A percentile compares a stretch with the other conserved stretches of the same genome.
These are phyloP conservation scores for Setaria viridis DNA, from an alignment of 202 grass and related monocot genomes.

Conservation along the genomic window DNA sequence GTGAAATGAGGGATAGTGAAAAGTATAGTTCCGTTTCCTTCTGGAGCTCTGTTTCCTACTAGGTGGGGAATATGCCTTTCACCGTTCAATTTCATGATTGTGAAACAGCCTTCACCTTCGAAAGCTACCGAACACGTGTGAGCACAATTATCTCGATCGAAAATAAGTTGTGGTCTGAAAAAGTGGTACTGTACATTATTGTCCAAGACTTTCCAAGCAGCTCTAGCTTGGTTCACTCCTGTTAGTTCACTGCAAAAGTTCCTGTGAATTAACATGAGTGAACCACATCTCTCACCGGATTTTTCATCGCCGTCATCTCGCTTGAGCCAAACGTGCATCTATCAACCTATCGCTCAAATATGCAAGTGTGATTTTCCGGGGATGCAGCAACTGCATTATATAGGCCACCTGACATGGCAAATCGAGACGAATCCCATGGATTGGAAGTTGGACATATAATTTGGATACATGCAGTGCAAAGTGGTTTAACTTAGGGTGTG, in stretches of 20 bases:
- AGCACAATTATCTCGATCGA: neutral
- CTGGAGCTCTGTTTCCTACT: neutral
- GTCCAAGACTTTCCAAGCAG: neutral
- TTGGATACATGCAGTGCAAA: neutral
- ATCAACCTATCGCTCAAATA: neutral
- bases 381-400: too few species aligned
- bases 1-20: neutral
- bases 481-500: neutral
- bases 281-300: neutral
- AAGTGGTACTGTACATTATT: neutral
- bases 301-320: neutral
- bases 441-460: too few species aligned
- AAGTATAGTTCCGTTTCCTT: too few species aligned
- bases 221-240: neutral
- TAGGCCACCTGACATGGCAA: neutral
- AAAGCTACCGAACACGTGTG: neutral
- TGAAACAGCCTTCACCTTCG: neutral
- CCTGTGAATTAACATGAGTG: neutral
- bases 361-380: neutral
- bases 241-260: neutral
- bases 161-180: neutral
- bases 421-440: too few species aligned
- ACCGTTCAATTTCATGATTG: neutral
- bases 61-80: neutral
- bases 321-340: neutral